Base-by-base conservation (phyloP, 768 basidiomycete genomes). In the Artomyces pyxidatus region DNA sequence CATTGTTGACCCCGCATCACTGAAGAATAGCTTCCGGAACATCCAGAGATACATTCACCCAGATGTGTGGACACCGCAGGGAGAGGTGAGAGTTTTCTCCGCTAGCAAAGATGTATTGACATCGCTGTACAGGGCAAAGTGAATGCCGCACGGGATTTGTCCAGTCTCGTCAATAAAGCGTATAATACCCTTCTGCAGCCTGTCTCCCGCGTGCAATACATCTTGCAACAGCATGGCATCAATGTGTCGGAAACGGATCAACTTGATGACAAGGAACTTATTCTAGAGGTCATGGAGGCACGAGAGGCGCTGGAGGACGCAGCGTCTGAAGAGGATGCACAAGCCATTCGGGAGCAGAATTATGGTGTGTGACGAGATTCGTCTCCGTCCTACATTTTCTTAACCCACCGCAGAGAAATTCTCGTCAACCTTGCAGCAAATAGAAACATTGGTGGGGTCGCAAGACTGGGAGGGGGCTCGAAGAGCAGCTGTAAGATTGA, bases 1-100 rank as follows among this genome's bases (percentile, higher is more conserved):
- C 65, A 64, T 72, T 14, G 66, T 97, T 37, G 81, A 92, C 60
- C 58, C 74, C 14, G 58, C 65, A 1, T 67, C 73, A 17, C 67
- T 96, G 50, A 83, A 80, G 63, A 68, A 70, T 29, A 73, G 75
- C 25, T 94, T 90, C 62, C 69, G 85, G 28, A 68, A 75, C 40
- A 78, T 85, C 3, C 93, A 95, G 61, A 73, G 80, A 19, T 68
- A 78, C 19, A 81, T 88, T 45, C 93, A 97, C 69, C 93, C 93
- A 0, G 93, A 97, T 63, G 73, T 81, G 11, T 95, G 88, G 85
- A 75, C 81, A 28, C 75, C 79, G 26, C 74, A 77, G 59, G 80
- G 80, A 48, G 65, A 75, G 51, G 87, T 85, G 54, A 46, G 65
- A 3, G 46, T 50, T 9, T 35, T 42, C 6, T 28, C 14, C 39